Evolutionary conservation across 2,329 filamentous ascomycete genomes (phyloP), one percentile per base, ranked within the genome.

Genomic region (Seiridium cupressi): DNA sequence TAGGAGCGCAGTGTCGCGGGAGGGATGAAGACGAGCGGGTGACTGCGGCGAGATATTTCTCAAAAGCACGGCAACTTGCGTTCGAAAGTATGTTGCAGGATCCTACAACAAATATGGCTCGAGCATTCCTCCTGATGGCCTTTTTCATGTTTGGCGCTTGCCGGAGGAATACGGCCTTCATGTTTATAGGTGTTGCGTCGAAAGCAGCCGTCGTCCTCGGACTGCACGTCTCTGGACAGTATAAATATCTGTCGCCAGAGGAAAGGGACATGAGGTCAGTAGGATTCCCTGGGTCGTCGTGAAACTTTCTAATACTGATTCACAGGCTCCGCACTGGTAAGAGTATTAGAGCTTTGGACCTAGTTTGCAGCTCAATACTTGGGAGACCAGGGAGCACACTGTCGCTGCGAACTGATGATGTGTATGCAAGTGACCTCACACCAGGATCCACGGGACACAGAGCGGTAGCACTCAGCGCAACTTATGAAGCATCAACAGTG

Each of bases 91-190:
- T 84, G 72, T 72, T 85, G 0, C 79, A 81, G 62, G 79, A 84
- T 60, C 83, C 83, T 0, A 84, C 80, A 44, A 70, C 85, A 9
- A 76, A 83, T 53, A 74, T 85, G 66, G 78, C 84, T 4, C 74
- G 81, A 13, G 72, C 76, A 0, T 87, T 85, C 62, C 69, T 85
- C 0, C 72, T 86, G 13, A 82, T 87, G 79, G 77, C 83, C 0
- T 85, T 85, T 62, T 87, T 85, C 63, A 83, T 86, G 78, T 76
- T 85, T 3, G 83, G 82, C 0, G 81, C 82, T 3, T 87, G 84
- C 57, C 81, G 82, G 38, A 76, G 84, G 7, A 87, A 87, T 59
- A 78, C 84, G 0, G 85, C 85, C 0, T 88, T 86, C 57, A 86
- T 88, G 82, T 88, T 88, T 59, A 69, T 88, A 2, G 85, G 85